These are phyloP conservation scores for Laguncularia racemosa DNA, from an alignment of 345 rosid species.

Conservation along the genomic window DNA sequence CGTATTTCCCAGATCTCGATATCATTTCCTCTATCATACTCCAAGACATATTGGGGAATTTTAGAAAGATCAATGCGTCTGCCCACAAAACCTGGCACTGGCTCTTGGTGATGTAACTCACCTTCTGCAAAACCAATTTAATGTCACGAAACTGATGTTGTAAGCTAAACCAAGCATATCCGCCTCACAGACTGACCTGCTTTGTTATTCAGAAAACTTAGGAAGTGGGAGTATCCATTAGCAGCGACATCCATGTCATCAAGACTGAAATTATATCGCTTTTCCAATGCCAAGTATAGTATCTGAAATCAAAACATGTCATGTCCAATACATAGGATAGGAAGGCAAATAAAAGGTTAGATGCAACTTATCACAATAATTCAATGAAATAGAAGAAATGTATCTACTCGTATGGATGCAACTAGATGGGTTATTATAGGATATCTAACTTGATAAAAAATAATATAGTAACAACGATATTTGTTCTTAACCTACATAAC, in stretches of 20 bases:
- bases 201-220: constrained; percentile 40
- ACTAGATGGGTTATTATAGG: too few species aligned
- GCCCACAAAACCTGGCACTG: constrained; percentile 37
- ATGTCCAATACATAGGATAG: background rate
- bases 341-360: background rate
- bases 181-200: constrained; percentile 24
- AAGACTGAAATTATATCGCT: constrained; percentile 87
- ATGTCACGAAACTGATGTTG: constrained; percentile 1
- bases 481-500: too few species aligned
- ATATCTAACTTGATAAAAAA: too few species aligned
- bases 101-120: constrained; percentile 9
- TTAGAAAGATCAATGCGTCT: constrained; percentile 38
- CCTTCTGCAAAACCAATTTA: constrained; percentile 24
- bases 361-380: background rate
- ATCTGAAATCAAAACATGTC: constrained; percentile 25
- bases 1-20: constrained; percentile 79
- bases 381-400: background rate
- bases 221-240: constrained; percentile 72
- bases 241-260: constrained; percentile 63
- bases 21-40: constrained; percentile 66
- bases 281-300: constrained; percentile 78
- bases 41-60: constrained; percentile 49
- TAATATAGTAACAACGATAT: too few species aligned
- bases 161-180: background rate
- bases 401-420: too few species aligned